A percentile compares a stretch with the other conserved stretches of the same genome.
phyloP scores from a whole-genome alignment of 2,329 filamentous ascomycete species.

The Ophiocordyceps camponoti-leonardi region DNA sequence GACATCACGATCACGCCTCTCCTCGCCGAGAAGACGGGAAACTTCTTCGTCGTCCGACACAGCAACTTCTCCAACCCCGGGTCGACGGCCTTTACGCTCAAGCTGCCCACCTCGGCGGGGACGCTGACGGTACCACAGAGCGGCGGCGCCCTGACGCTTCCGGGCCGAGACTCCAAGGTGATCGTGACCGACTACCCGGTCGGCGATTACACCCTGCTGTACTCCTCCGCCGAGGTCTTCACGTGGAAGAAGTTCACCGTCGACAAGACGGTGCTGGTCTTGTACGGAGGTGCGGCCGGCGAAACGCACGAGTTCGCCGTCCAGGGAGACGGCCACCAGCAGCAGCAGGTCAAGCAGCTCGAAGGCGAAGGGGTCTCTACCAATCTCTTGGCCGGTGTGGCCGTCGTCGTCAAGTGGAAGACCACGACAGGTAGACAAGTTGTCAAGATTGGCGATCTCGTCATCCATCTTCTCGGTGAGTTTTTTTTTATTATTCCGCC shows the following conservation, averaged over 20 bases:
- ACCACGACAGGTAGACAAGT: conserved; percentile 12
- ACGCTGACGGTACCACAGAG: conserved; percentile 40
- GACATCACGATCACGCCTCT: conserved; percentile 45
- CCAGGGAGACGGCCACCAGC: conserved; percentile 7
- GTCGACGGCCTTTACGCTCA: conserved; percentile 45
- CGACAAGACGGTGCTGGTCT: conserved; percentile 38
- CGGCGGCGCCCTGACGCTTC: conserved; percentile 36
- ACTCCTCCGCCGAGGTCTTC: conserved; percentile 53
- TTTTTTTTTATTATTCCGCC: neutral
- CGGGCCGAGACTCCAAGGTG: conserved; percentile 49
- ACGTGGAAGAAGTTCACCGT: conserved; percentile 52
- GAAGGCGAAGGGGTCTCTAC: conserved; percentile 13
- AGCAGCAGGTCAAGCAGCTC: conserved; percentile 4
- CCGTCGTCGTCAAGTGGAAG: conserved; percentile 14
- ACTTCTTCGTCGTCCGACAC: conserved; percentile 54
- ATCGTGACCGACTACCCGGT: conserved; percentile 51
- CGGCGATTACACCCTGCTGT: conserved; percentile 40
- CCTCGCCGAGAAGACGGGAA: conserved; percentile 30
- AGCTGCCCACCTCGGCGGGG: conserved; percentile 39
- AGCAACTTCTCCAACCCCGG: conserved; percentile 41
- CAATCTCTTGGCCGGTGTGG: conserved; percentile 5
- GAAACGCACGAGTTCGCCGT: conserved; percentile 48
- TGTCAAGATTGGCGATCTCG: conserved; percentile 18
- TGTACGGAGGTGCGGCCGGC: conserved; percentile 45
- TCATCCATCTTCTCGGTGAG: conserved; percentile 22